Base-by-base conservation (phyloP, 345 rosid species). In the Physaria fendleri region DNA sequence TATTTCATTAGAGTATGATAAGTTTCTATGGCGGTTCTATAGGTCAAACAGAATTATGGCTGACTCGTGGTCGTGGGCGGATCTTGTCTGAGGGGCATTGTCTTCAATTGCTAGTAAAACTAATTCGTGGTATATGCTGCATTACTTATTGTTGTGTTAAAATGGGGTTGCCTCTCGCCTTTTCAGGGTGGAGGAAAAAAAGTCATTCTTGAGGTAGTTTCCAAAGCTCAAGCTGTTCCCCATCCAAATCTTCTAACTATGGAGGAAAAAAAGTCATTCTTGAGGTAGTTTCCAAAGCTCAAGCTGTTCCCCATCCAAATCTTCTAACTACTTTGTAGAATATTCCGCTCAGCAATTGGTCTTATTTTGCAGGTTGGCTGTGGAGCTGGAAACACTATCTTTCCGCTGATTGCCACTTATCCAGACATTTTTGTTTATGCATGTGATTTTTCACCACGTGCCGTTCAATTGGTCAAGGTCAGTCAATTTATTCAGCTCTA, bases 301-400 rank as follows among this genome's bases (percentile, higher is more conserved):
- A 35, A 15, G 42, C 40, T 11, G 9, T 42, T 29, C 33, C 33
- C 15, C 18, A 10, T 42, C 45, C 43, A 15, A 35, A 5, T n/a
- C n/a, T n/a, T n/a, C n/a, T n/a, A n/a, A n/a, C n/a, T n/a, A n/a
- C n/a, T n/a, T n/a, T n/a, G n/a, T 27, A 7, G 5, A 24, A 20
- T 39, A 29, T 4, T 61, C n/a, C 27, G 17, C 21, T 58, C 16
- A 43, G 29, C 10, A 35, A 38, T 50, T 62, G 5, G 2, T 75
- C 16, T 54, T 62, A 43, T 38, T 52, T 18, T 66, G 12, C 78
- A 92, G 98, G 81, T 88, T 56, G 97, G 98, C 11, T 88, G 97
- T 74, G 98, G 97, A 59, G 93, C 89, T 77, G 97, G 95, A 69
- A 92, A 88, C 73, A 82, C 97, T 37, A 77, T 79, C 28, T 88